phyloP scores from a whole-genome alignment of 768 basidiomycete species.

The Boletus huronensis region DNA sequence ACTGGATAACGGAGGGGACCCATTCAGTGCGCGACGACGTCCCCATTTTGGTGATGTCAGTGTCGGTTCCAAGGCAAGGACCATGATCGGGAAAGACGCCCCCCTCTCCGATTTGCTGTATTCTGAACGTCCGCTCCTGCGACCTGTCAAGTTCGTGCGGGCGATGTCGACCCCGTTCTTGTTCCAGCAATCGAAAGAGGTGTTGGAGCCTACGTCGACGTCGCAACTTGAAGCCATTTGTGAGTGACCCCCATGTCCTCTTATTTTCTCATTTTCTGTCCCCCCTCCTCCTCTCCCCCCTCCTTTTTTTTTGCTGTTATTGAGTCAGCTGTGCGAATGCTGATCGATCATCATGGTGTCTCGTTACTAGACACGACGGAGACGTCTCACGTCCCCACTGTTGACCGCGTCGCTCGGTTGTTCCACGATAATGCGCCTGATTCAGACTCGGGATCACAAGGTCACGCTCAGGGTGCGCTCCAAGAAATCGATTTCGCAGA shows the following conservation, averaged over 20 bases:
- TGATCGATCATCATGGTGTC: neutral
- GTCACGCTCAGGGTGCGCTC: slow-evolving; percentile 34
- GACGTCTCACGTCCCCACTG: slow-evolving; percentile 62
- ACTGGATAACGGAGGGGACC: neutral
- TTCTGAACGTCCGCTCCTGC: slow-evolving; percentile 56
- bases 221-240: slow-evolving; percentile 53
- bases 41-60: slow-evolving; percentile 2
- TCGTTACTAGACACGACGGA: slow-evolving; percentile 36
- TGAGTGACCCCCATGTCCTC: slow-evolving; percentile 14
- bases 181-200: slow-evolving; percentile 58
- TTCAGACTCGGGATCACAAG: slow-evolving; percentile 31
- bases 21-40: neutral
- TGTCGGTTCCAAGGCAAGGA: neutral
- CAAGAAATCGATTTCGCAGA: slow-evolving; percentile 70
- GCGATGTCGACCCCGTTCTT: slow-evolving; percentile 47
- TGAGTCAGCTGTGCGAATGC: neutral
- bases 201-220: slow-evolving; percentile 48
- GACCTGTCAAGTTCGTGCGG: slow-evolving; percentile 68
- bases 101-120: slow-evolving; percentile 56
- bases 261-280: neutral
- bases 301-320: neutral
- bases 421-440: slow-evolving; percentile 43
- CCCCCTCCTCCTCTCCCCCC: too few relatives aligned
- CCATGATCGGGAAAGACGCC: slow-evolving; percentile 31
- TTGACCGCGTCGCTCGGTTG: slow-evolving; percentile 59